Evolutionary conservation across 805 yeast species (phyloP).

Genomic region (Yarrowia sp.): DNA sequence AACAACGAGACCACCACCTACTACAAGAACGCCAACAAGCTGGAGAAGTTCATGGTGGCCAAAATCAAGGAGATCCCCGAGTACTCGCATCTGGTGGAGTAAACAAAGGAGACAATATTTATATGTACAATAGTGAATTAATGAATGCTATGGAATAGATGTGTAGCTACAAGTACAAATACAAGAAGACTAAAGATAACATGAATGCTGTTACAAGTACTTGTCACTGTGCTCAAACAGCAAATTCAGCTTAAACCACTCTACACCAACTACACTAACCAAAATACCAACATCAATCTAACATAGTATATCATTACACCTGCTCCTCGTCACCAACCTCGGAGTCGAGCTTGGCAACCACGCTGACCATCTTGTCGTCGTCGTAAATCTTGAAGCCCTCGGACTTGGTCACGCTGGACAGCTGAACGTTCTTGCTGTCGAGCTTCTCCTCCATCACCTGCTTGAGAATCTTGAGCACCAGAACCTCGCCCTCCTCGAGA

Average conservation of each 20-base stretch:
- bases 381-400: constrained; percentile 85
- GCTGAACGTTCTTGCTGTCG: constrained; percentile 93
- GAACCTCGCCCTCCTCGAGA: constrained; percentile 87
- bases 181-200: too few species aligned
- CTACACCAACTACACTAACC: too few species aligned
- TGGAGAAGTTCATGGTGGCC: constrained; percentile 84
- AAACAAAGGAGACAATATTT: constrained; percentile 38
- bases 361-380: constrained; percentile 81
- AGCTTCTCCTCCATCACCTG: constrained; percentile 99
- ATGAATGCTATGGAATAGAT: constrained; percentile 6
- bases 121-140: constrained; percentile 39
- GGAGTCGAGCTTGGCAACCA: constrained; percentile 65
- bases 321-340: constrained; percentile 38
- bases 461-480: constrained; percentile 85
- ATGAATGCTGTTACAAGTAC: too few species aligned
- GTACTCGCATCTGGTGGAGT: constrained; percentile 80
- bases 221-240: too few species aligned
- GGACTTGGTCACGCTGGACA: constrained; percentile 88
- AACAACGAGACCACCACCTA: constrained; percentile 95
- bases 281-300: not conserved
- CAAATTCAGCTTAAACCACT: too few species aligned
- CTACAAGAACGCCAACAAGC: constrained; percentile 90
- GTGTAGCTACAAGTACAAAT: too few species aligned
- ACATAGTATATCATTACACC: constrained; percentile 25
- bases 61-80: constrained; percentile 92